These are phyloP conservation scores for Suhomyces sp. DNA, from an alignment of 805 yeast genomes.

Conservation along the genomic window DNA sequence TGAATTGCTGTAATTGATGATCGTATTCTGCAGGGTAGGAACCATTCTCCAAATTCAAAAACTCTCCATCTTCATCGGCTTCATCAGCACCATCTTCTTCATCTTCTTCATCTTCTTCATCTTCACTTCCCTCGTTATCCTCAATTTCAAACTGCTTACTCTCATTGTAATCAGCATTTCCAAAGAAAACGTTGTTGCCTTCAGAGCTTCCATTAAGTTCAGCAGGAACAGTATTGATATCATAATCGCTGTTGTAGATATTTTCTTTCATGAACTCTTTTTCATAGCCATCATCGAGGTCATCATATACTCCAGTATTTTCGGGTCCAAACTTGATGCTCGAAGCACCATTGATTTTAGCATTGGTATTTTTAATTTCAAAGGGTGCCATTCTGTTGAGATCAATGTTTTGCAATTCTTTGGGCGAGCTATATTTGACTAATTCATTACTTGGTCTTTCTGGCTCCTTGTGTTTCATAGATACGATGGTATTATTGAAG, in stretches of 20 bases:
- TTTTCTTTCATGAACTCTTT: conserved; percentile 7
- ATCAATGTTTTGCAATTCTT: neutral
- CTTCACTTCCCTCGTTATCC: conserved; percentile 1
- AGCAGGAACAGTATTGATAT: neutral
- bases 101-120: neutral
- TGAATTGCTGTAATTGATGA: too few relatives aligned
- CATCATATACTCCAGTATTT: conserved; percentile 15
- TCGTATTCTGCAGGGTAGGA: too few relatives aligned
- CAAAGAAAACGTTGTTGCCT: too few relatives aligned
- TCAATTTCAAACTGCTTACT: neutral
- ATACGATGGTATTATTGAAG: conserved; percentile 44
- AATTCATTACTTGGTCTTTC: conserved; percentile 9
- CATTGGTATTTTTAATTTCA: too few relatives aligned
- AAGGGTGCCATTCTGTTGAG: neutral
- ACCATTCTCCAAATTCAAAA: too few relatives aligned
- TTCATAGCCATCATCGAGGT: conserved; percentile 23
- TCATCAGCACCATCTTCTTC: neutral
- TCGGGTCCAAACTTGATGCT: too few relatives aligned
- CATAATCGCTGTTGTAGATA: neutral
- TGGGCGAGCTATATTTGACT: neutral
- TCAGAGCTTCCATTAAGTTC: too few relatives aligned
- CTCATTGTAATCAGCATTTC: neutral
- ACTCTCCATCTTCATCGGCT: neutral
- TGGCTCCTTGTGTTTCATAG: conserved; percentile 17
- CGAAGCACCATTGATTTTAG: too few relatives aligned